Base-by-base conservation (phyloP, 1,284 basidiomycete genomes). In the Caloboletus firmus region DNA sequence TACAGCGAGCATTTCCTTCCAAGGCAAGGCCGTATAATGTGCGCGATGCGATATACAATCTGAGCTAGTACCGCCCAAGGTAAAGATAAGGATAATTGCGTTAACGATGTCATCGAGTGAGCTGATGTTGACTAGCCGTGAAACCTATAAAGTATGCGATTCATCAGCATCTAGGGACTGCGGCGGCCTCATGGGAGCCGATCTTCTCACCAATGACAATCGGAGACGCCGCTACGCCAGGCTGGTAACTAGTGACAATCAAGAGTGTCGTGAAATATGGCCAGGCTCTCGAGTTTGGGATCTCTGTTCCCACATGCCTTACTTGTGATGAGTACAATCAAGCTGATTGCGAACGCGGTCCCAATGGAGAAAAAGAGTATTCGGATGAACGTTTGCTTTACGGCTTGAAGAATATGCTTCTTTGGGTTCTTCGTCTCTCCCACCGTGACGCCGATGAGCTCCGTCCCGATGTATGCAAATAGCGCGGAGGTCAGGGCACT, bases 21-120 rank as follows among this genome's bases (percentile, higher is more conserved):
- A 84, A 65, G 3, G 87, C 83, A 6, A 90, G 74, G 36, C 84
- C 87, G 69, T 89, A 87, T 6, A 90, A 70, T 0, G 84, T 87
- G 49, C 90, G 78, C 2, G 83, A 85, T 5, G 84, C 80, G 32
- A 88, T 89, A 72, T 89, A 93, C 31, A 91, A 72, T 87, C 85
- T 1, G 83, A 83, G 65, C 87, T 89, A 12, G 85, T 85, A 3
- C 88, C 87, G 39, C 84, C 87, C 70, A 86, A 79, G 10, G 89
- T 87, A 61, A 87, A 87, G 52, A 87, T 77, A 41, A 93, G 74
- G 59, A 93, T 85, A 28, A 78, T 81, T n/a, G 83, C 87, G 62
- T 80, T 79, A 44, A 79, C 76, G 30, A 82, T 74, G 57, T 82
- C 79, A 11, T 88, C 83, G 2, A 93, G 74, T 8, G 77, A 81